These are phyloP conservation scores for Puccinia polysora DNA, from an alignment of 1,284 basidiomycete genomes.

Conservation along the genomic window DNA sequence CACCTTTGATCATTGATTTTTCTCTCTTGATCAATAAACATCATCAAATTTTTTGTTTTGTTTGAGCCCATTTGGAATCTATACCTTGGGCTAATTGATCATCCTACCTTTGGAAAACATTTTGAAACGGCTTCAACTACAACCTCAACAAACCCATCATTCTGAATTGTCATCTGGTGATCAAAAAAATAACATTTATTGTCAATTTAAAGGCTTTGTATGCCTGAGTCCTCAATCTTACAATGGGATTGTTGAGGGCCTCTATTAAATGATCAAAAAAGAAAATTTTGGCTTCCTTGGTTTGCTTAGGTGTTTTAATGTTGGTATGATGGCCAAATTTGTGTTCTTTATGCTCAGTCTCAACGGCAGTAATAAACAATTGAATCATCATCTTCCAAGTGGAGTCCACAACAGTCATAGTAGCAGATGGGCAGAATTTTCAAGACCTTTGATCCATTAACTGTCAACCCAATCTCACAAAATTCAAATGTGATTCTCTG, in stretches of 20 bases:
- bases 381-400: no score
- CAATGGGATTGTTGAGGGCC: slow-evolving; percentile 83
- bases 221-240: slow-evolving; percentile 80
- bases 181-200: background rate
- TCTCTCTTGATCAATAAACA: slow-evolving; percentile 69
- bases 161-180: slow-evolving; percentile 11
- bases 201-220: slow-evolving; percentile 71
- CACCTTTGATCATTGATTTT: slow-evolving; percentile 67
- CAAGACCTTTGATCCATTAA: slow-evolving; percentile 47
- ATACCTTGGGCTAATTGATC: slow-evolving; percentile 69
- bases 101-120: slow-evolving; percentile 92
- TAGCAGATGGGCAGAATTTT: slow-evolving; percentile 93
- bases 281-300: slow-evolving; percentile 72
- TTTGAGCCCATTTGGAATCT: slow-evolving; percentile 70
- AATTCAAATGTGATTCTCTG: no score
- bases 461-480: no score
- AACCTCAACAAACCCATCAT: slow-evolving; percentile 59
- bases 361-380: slow-evolving; percentile 63
- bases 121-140: slow-evolving; percentile 79
- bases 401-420: slow-evolving; percentile 64
- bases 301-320: slow-evolving; percentile 85
- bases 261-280: slow-evolving; percentile 90
- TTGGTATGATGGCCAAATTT: slow-evolving; percentile 77
- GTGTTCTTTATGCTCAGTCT: slow-evolving; percentile 78
- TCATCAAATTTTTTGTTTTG: slow-evolving; percentile 74